phyloP scores from a whole-genome alignment of 2,329 filamentous ascomycete species.

The Xylaria hypoxylon region DNA sequence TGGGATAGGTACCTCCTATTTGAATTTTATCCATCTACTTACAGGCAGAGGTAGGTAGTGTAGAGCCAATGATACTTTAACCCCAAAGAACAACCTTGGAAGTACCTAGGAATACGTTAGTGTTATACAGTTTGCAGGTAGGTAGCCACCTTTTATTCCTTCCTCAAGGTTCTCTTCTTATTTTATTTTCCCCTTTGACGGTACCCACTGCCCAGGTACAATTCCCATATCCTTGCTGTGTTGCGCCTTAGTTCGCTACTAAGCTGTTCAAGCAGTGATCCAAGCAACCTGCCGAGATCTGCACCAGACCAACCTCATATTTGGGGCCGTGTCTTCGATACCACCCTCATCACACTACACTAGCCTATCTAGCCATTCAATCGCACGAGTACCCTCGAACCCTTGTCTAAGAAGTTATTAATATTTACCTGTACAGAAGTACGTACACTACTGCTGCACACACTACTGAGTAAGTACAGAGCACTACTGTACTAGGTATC shows the following conservation, averaged over 20 bases:
- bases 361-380: slow-evolving; percentile 20
- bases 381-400: slow-evolving; percentile 26
- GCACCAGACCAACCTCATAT: slow-evolving; percentile 20
- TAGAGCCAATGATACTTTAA: background rate
- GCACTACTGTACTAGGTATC: background rate
- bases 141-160: too few species aligned
- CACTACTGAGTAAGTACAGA: background rate
- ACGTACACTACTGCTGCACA: background rate
- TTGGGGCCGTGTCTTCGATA: slow-evolving; percentile 19
- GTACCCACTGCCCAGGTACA: background rate
- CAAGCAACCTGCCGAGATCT: slow-evolving; percentile 31
- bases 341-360: slow-evolving; percentile 11
- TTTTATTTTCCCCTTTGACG: background rate
- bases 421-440: slow-evolving; percentile 6
- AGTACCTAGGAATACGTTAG: background rate
- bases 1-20: too few species aligned
- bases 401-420: slow-evolving; percentile 27
- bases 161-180: background rate
- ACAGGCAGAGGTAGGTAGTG: background rate
- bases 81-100: background rate
- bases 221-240: background rate
- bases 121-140: too few species aligned
- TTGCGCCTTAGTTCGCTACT: background rate
- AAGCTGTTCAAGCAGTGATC: background rate
- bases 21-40: slow-evolving; percentile 9